Conservation (phyloP, 352 stramenopile genomes). For the Aphanomyces stellatus region DNA sequence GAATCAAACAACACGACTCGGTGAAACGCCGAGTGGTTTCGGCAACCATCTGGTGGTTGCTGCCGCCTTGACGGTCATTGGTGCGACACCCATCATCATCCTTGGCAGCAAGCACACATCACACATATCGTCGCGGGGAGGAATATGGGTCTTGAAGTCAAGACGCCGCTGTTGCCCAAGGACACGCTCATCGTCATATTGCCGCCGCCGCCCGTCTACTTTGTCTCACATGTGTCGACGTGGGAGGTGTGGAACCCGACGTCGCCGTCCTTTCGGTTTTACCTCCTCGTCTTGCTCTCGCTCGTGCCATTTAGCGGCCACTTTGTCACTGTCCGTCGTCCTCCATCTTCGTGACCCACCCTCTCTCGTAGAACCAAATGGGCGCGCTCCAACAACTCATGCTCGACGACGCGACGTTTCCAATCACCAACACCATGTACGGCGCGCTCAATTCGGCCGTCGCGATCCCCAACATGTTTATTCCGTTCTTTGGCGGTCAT, state of each 20-base stretch:
- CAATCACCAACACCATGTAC: conserved; percentile 81
- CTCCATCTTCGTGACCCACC: not conserved
- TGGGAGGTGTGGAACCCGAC: conserved; percentile 72
- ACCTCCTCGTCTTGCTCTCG: conserved; percentile 73
- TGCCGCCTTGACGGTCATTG: no score
- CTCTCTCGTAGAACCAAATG: conserved; percentile 49
- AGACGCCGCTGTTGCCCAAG: not conserved
- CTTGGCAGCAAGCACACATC: no score
- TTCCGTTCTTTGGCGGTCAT: conserved; percentile 66
- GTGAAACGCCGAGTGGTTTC: no score
- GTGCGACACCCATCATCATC: no score
- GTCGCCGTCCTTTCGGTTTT: conserved; percentile 64
- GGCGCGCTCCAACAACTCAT: conserved; percentile 72
- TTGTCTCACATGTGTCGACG: not conserved
- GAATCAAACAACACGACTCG: no score
- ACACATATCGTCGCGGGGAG: no score
- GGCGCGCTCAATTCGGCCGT: conserved; percentile 69
- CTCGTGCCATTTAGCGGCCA: conserved; percentile 77
- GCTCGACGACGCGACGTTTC: conserved; percentile 61
- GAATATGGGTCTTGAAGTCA: no score
- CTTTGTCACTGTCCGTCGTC: conserved; percentile 49
- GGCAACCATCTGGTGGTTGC: no score
- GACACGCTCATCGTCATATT: no score
- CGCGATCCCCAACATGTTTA: conserved; percentile 75
- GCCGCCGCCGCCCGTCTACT: no score